A percentile compares a stretch with the other conserved stretches of the same genome.
Evolutionary conservation across 805 yeast species (phyloP).

Genomic region (Schwanniomyces vanrijiae): DNA sequence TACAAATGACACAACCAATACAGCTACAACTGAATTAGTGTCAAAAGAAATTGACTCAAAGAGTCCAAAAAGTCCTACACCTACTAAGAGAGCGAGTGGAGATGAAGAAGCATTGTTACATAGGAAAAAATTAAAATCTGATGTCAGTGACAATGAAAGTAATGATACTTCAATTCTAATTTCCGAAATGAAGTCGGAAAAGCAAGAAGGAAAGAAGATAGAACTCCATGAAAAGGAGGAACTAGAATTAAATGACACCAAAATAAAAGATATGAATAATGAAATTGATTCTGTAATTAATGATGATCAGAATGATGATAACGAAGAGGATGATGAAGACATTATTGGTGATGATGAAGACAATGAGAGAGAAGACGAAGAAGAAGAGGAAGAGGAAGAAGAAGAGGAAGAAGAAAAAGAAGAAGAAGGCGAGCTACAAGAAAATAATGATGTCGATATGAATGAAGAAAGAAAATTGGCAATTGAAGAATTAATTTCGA

Average conservation of each 20-base stretch:
- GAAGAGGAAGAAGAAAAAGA: conserved; percentile 11
- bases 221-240: too few species aligned
- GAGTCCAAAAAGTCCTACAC: background rate
- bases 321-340: conserved; percentile 15
- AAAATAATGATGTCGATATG: conserved; percentile 19
- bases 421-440: conserved; percentile 11
- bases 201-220: conserved; percentile 19
- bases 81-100: background rate
- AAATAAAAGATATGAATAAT: conserved; percentile 5
- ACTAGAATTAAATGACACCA: conserved; percentile 3
- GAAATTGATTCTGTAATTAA: conserved; percentile 18
- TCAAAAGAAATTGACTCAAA: background rate
- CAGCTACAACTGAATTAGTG: too few species aligned
- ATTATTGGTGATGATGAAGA: conserved; percentile 12
- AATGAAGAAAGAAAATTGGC: conserved; percentile 59
- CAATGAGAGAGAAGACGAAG: conserved; percentile 11
- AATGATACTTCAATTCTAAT: conserved; percentile 6
- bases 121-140: background rate
- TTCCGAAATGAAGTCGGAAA: conserved; percentile 12
- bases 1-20: too few species aligned
- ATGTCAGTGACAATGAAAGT: conserved; percentile 14
- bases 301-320: conserved; percentile 18
- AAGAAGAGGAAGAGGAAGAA: conserved; percentile 13
- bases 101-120: background rate
- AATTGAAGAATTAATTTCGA: conserved; percentile 67